Base-by-base conservation (phyloP, 331 rosid species). In the Cydonia oblonga region DNA sequence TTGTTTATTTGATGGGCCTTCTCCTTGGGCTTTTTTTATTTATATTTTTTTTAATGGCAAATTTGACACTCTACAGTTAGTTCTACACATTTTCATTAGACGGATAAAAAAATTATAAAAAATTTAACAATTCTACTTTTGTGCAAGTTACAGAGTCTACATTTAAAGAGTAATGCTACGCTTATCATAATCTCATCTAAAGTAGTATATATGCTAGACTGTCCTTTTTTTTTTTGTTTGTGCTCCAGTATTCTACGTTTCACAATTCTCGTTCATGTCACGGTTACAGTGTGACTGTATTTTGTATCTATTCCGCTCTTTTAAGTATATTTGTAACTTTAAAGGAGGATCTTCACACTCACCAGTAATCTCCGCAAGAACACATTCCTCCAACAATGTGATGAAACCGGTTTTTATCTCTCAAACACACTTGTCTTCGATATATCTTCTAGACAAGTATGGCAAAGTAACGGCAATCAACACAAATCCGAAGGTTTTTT, bases 341-440 rank as follows among this genome's bases (percentile, higher is more conserved):
- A 5, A 18, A 62, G 32, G 52, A 46, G n/a, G 52, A 46, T 46
- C 52, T 15, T 46, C 52, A 46, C n/a, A 46, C n/a, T 46, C n/a
- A 15, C 96, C 93, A 90, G 66, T 90, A 84, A 77, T 90, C 91
- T 64, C 93, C 87, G 68, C 96, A 91, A 16, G 96, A 91, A 69
- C 93, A 91, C 40, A 70, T 81, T 68, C 93, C 92, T 42, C 81
- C 90, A 28, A 89, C 87, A 73, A 89, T 83, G 70, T 71, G 87
- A 83, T 91, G 90, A 79, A 87, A 91, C 72, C 89, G 84, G 61
- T 82, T 89, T 77, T 89, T 91, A 73, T 91, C 97, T 78, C 96
- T 85, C 59, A 91, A 61, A 56, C 75, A 87, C 69, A 87, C 87
- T 71, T 81, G 87, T 79, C 97, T 86, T 35, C 77, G 68, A 73